These are phyloP conservation scores for Zizania palustris DNA, from an alignment of 202 grass and related monocot genomes.

Conservation along the genomic window DNA sequence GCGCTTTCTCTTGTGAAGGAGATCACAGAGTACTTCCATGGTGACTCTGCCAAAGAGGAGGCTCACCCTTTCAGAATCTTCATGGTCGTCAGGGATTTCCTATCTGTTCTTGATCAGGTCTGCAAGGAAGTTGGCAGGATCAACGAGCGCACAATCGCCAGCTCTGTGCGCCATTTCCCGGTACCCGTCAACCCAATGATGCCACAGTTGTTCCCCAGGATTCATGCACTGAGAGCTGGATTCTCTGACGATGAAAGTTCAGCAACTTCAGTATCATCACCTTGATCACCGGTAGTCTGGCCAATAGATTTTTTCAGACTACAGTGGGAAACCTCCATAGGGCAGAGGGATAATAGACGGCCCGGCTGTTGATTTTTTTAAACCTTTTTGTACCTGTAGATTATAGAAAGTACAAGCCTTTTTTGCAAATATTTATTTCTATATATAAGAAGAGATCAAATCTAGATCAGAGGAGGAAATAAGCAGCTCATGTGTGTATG, in stretches of 20 bases:
- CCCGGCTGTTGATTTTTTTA: constrained; percentile 12
- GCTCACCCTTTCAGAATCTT: constrained; percentile 87
- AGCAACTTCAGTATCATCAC: constrained; percentile 47
- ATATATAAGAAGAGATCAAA: constrained; percentile 58
- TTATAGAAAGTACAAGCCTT: constrained; percentile 65
- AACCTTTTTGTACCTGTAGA: constrained; percentile 54
- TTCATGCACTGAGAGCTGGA: constrained; percentile 60
- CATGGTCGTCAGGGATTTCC: constrained; percentile 82
- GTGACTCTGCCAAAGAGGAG: constrained; percentile 72
- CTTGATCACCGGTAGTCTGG: constrained; percentile 40
- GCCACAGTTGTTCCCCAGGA: constrained; percentile 67
- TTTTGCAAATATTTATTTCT: constrained; percentile 70
- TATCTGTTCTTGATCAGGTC: constrained; percentile 69
- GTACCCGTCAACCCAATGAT: constrained; percentile 67
- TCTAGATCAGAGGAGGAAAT: constrained; percentile 51
- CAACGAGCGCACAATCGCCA: constrained; percentile 57
- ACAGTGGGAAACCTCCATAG: constrained; percentile 11
- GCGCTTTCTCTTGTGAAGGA: constrained; percentile 72
- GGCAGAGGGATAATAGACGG: constrained; percentile 37
- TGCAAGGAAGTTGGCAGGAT: constrained; percentile 72
- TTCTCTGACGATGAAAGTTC: constrained; percentile 77
- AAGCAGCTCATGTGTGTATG: constrained; percentile 44
- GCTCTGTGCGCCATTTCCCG: constrained; percentile 58
- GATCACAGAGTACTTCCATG: constrained; percentile 80
- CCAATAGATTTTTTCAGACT: constrained; percentile 41